These are phyloP conservation scores for Penicillium sp. DNA, from an alignment of 2,329 filamentous ascomycete genomes.

Conservation along the genomic window DNA sequence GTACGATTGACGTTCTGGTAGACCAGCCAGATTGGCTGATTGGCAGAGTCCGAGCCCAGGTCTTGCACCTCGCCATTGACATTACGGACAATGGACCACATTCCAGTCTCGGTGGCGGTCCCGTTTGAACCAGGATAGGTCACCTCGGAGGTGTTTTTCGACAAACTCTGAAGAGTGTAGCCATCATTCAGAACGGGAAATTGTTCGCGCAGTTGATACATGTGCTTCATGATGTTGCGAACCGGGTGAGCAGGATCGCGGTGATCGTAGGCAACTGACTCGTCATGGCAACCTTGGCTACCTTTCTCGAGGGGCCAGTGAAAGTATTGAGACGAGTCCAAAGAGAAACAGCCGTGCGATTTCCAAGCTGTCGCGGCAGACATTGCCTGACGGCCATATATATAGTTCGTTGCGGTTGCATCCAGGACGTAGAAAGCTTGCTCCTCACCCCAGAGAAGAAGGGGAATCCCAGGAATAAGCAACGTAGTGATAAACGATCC, in stretches of 20 bases:
- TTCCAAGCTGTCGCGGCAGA: constrained; percentile 58
- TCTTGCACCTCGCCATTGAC: constrained; percentile 50
- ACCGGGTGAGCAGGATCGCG: constrained; percentile 59
- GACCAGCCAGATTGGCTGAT: constrained; percentile 45
- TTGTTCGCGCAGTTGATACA: constrained; percentile 56
- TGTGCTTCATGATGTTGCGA: constrained; percentile 57
- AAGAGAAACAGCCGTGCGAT: constrained; percentile 58
- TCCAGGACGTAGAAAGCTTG: constrained; percentile 61
- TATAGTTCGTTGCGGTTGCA: constrained; percentile 60
- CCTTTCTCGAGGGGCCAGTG: constrained; percentile 54
- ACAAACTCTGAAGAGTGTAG: constrained; percentile 51
- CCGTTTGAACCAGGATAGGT: constrained; percentile 51
- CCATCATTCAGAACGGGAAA: constrained; percentile 60
- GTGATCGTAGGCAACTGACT: constrained; percentile 55
- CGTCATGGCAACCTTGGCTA: constrained; percentile 53
- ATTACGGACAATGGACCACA: constrained; percentile 57
- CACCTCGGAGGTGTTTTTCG: constrained; percentile 51
- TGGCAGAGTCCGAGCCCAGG: constrained; percentile 37
- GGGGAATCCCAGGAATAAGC: constrained; percentile 57
- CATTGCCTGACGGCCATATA: constrained; percentile 62
- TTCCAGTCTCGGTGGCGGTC: constrained; percentile 52
- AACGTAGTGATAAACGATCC: constrained; percentile 57
- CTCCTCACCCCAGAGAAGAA: constrained; percentile 61
- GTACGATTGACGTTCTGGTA: constrained; percentile 47
- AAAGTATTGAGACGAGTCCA: constrained; percentile 55